Conservation (phyloP, 2,329 filamentous ascomycete species). For the Alternaria postmessia region DNA sequence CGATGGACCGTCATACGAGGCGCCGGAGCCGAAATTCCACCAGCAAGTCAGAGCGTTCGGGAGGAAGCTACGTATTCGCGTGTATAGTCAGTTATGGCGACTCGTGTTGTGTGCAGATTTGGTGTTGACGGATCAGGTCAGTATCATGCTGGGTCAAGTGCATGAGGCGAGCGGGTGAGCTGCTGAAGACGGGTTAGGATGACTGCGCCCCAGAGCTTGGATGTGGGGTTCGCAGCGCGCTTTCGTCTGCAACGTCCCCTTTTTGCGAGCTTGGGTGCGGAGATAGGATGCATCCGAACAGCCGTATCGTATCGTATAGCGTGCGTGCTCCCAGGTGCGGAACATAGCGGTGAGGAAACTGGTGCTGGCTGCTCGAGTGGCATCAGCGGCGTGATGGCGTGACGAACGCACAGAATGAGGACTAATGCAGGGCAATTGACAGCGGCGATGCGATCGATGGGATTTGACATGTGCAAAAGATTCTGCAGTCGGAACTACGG, state of each 20-base stretch:
- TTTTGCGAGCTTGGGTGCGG: slow-evolving; percentile 11
- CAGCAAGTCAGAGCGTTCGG: slow-evolving; percentile 11
- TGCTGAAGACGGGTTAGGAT: slow-evolving; percentile 9
- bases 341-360: slow-evolving; percentile 18
- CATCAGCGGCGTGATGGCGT: slow-evolving; percentile 20
- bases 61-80: slow-evolving; percentile 5
- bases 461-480: slow-evolving; percentile 12
- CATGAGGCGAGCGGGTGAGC: slow-evolving; percentile 6
- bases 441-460: slow-evolving; percentile 4
- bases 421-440: slow-evolving; percentile 18
- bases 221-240: slow-evolving; percentile 16
- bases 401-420: slow-evolving; percentile 10
- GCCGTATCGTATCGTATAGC: slow-evolving; percentile 8
- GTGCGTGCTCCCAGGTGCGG: slow-evolving; percentile 2
- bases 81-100: slow-evolving; percentile 6
- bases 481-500: slow-evolving; percentile 2
- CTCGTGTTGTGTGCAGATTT: slow-evolving; percentile 4
- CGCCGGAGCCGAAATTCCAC: slow-evolving; percentile 11
- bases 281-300: slow-evolving; percentile 4
- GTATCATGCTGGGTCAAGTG: neutral
- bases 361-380: slow-evolving; percentile 8
- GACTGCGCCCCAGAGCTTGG: slow-evolving; percentile 20
- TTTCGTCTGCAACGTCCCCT: slow-evolving; percentile 6
- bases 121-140: neutral
- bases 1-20: slow-evolving; percentile 13